These are phyloP conservation scores for Trichomonascus vanleenenianus DNA, from an alignment of 805 yeast genomes.

Conservation along the genomic window DNA sequence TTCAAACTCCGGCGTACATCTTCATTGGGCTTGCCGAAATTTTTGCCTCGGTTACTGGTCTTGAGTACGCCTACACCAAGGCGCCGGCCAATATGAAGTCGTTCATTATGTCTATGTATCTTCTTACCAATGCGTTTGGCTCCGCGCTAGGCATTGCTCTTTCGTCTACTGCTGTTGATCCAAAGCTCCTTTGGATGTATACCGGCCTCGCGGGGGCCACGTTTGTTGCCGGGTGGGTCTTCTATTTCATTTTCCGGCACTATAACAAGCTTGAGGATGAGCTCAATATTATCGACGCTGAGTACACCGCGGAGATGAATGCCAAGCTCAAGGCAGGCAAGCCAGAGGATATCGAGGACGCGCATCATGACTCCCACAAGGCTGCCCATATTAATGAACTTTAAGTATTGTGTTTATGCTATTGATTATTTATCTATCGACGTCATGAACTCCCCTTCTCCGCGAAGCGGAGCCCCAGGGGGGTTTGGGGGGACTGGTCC, in stretches of 20 bases:
- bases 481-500: no score
- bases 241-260: slow-evolving; percentile 52
- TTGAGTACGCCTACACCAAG: slow-evolving; percentile 77
- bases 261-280: slow-evolving; percentile 52
- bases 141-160: slow-evolving; percentile 70
- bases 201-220: slow-evolving; percentile 55
- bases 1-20: slow-evolving; percentile 64
- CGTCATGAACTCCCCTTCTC: no score
- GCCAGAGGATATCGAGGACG: neutral
- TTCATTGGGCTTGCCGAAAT: slow-evolving; percentile 73
- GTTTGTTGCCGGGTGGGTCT: slow-evolving; percentile 48
- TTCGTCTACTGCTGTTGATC: slow-evolving; percentile 58
- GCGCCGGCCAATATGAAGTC: slow-evolving; percentile 68
- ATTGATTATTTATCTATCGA: no score
- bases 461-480: no score
- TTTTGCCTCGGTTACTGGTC: slow-evolving; percentile 72
- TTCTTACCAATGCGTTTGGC: slow-evolving; percentile 66
- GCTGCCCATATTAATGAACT: no score
- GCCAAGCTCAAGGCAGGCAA: slow-evolving; percentile 16
- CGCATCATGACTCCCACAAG: no score
- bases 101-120: slow-evolving; percentile 51
- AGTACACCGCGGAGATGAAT: slow-evolving; percentile 22
- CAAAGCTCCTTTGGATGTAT: slow-evolving; percentile 64
- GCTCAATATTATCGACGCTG: slow-evolving; percentile 44
- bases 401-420: no score